Conservation (phyloP, 306 rosid genomes). For the Heteromeles arbutifolia region DNA sequence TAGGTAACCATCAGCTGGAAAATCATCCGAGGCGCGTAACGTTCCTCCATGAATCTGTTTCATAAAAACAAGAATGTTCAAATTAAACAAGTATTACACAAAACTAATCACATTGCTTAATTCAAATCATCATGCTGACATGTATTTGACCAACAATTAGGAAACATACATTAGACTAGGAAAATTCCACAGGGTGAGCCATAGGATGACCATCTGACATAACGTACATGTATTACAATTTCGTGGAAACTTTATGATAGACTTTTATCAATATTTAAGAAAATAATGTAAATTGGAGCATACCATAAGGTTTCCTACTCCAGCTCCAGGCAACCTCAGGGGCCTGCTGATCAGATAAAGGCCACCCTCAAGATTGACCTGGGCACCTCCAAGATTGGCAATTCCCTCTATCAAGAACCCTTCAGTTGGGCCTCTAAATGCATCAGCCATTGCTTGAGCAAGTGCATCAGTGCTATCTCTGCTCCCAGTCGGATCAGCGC, state of each 20-base stretch:
- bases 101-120: too few species aligned
- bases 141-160: not conserved
- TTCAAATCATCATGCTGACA: not conserved
- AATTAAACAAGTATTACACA: not conserved
- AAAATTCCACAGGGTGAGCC: not conserved
- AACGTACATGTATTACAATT: not conserved
- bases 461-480: constrained; percentile 71
- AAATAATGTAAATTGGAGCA: not conserved
- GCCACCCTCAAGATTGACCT: constrained; percentile 77
- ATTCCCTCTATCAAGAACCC: constrained; percentile 56
- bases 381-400: constrained; percentile 68
- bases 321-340: constrained; percentile 42
- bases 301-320: constrained; percentile 80
- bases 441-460: constrained; percentile 57
- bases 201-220: constrained; percentile 16
- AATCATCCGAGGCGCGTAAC: constrained; percentile 53
- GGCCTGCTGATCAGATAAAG: constrained; percentile 52
- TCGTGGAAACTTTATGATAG: not conserved
- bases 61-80: not conserved
- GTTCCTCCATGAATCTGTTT: constrained; percentile 90
- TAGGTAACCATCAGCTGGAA: constrained; percentile 51
- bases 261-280: not conserved
- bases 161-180: not conserved
- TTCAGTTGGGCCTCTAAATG: constrained; percentile 24
- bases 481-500: constrained; percentile 80